Conservation (phyloP, 2,329 filamentous ascomycete genomes). For the Orbilia brochopaga region DNA sequence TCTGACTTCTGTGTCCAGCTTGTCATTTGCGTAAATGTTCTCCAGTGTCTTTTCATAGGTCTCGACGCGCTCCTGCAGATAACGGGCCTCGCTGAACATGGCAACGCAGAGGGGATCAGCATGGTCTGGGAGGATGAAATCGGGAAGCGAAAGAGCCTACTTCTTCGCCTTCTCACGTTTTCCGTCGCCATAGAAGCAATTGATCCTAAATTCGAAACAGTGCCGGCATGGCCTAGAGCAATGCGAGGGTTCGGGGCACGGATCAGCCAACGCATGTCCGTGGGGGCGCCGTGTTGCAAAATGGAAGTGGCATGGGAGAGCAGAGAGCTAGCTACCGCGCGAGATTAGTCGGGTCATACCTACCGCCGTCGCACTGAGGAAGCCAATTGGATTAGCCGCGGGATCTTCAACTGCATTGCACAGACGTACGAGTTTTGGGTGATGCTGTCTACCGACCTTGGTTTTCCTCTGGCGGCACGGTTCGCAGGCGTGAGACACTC, state of each 20-base stretch:
- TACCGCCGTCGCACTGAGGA: conserved; percentile 52
- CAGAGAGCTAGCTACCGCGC: conserved; percentile 26
- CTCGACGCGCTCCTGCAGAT: conserved; percentile 52
- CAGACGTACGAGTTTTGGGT: too few relatives aligned
- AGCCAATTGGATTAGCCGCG: conserved; percentile 37
- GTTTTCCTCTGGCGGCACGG: conserved; percentile 51
- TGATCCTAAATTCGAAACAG: conserved; percentile 54
- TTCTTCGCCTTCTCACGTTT: conserved; percentile 53
- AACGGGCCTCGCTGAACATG: conserved; percentile 16
- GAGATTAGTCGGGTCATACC: conserved; percentile 35
- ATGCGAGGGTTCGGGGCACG: conserved; percentile 7
- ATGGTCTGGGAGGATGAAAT: conserved; percentile 5
- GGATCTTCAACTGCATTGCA: too few relatives aligned
- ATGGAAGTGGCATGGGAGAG: conserved; percentile 20
- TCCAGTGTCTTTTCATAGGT: conserved; percentile 41
- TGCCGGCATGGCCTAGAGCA: conserved; percentile 54
- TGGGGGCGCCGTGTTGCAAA: conserved; percentile 37
- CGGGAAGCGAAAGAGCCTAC: conserved; percentile 30
- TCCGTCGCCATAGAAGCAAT: conserved; percentile 53
- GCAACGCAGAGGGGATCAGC: conserved; percentile 8
- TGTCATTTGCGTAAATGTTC: conserved; percentile 50
- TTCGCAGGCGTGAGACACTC: conserved; percentile 54
- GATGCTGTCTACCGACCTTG: too few relatives aligned
- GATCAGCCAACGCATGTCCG: conserved; percentile 20
- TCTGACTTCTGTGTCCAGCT: conserved; percentile 49